These are phyloP conservation scores for Aspergillus udagawae DNA, from an alignment of 2,329 filamentous ascomycete species.

Conservation along the genomic window DNA sequence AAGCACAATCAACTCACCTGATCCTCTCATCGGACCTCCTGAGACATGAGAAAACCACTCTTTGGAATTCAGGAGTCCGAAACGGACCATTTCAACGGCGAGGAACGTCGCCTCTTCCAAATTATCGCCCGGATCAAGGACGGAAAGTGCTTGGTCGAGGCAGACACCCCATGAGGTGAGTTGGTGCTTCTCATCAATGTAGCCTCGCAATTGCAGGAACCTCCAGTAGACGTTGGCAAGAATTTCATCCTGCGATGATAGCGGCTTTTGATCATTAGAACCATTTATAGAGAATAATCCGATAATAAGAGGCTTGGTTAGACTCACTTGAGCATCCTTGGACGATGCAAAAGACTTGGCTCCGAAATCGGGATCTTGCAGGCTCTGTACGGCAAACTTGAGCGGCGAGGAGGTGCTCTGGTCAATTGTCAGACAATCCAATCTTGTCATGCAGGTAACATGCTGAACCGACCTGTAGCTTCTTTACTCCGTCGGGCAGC, in stretches of 20 bases:
- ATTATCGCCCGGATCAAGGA: constrained; percentile 54
- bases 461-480: constrained; percentile 24
- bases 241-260: constrained; percentile 67
- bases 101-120: constrained; percentile 76
- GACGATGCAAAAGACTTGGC: constrained; percentile 60
- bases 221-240: constrained; percentile 76
- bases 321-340: constrained; percentile 43
- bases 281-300: neutral
- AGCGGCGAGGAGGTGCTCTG: constrained; percentile 29
- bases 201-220: constrained; percentile 84
- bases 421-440: constrained; percentile 1
- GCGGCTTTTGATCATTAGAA: constrained; percentile 29
- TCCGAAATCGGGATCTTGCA: constrained; percentile 67
- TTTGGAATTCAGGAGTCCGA: constrained; percentile 71
- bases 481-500: constrained; percentile 42
- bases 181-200: constrained; percentile 72
- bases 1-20: constrained; percentile 31
- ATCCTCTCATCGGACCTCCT: constrained; percentile 57
- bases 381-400: constrained; percentile 53
- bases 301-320: neutral
- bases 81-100: constrained; percentile 77
- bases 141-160: constrained; percentile 64
- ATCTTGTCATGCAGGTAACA: neutral
- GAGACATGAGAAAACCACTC: constrained; percentile 58
- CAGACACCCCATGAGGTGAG: constrained; percentile 82